phyloP scores from a whole-genome alignment of 345 rosid species.

The Eucalyptus marginata region DNA sequence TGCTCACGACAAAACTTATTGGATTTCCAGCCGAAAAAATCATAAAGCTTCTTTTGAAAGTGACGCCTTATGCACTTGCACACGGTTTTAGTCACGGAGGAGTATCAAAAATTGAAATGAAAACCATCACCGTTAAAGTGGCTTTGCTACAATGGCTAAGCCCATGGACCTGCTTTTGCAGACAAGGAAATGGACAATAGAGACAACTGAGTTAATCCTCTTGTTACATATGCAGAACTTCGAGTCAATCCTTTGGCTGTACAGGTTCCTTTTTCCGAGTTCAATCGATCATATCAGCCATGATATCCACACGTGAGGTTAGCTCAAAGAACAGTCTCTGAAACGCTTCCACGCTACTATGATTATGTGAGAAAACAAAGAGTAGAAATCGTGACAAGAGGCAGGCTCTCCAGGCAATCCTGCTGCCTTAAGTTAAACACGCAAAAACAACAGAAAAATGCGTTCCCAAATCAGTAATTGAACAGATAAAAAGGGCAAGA shows the following conservation, averaged over 20 bases:
- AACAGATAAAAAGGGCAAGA: too few species aligned
- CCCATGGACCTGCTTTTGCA: background rate
- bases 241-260: background rate
- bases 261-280: background rate
- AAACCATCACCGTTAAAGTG: background rate
- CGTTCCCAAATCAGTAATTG: too few species aligned
- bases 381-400: background rate
- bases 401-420: background rate
- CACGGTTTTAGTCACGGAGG: background rate
- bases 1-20: background rate
- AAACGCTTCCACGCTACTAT: background rate
- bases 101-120: background rate
- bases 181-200: background rate
- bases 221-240: background rate
- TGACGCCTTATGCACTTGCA: background rate
- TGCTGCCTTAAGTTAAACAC: too few species aligned
- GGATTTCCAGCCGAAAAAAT: background rate
- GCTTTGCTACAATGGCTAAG: background rate
- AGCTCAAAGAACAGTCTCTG: background rate
- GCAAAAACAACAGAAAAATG: too few species aligned
- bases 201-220: background rate
- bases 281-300: background rate
- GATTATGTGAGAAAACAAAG: background rate
- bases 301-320: background rate
- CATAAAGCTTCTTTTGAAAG: background rate